Evolutionary conservation across 2,329 filamentous ascomycete species (phyloP), one percentile per base, ranked within the genome.

Genomic region (Balansia obtecta): DNA sequence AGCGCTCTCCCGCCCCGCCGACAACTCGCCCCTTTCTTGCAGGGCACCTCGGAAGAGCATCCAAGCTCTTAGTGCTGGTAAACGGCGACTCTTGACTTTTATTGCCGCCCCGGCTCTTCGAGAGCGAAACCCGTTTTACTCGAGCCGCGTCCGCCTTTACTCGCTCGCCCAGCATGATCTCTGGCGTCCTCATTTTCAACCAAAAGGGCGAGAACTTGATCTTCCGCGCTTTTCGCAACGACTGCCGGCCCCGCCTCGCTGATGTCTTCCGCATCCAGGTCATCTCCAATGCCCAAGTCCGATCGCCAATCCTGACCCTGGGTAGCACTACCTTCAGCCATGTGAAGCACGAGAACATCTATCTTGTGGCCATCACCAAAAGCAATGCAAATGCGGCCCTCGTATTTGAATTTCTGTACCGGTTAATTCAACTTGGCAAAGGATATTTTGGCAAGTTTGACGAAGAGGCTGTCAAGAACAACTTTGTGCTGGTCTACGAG

Each of bases 141-240:
- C 12, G 22, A 30, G 32, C 9, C 33, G 10, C 12, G 20, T 32
- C n/a, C 39, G 20, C 39, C 22, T 13, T n/a, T 37, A n/a, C 40
- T 9, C 34, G 22, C 40, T 46, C 47, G 46, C 49, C 57, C 71
- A 83, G 63, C 56, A 98, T 98, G 94, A 77, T 98, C 60, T 97
- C 91, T 60, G 93, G 93, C 53, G 91, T 98, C 63, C 82, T 98
- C 59, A 84, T 98, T 60, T 98, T 98, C 79, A 98, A 98, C 61
- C 93, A 98, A 69, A 98, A 98, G 73, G 93, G 93, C 72, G 93
- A 98, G 75, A 96, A 98, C 71, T 87, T 98, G 65, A 98, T 98
- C 70, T 96, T 98, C 75, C 88, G 93, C 65, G 89, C 93, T 62
- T 98, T 98, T 72, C 89, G 93, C 64, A 95, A 95, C 68, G 94